Base-by-base conservation (phyloP, 768 basidiomycete species). In the Agrocybe chaxingu region DNA sequence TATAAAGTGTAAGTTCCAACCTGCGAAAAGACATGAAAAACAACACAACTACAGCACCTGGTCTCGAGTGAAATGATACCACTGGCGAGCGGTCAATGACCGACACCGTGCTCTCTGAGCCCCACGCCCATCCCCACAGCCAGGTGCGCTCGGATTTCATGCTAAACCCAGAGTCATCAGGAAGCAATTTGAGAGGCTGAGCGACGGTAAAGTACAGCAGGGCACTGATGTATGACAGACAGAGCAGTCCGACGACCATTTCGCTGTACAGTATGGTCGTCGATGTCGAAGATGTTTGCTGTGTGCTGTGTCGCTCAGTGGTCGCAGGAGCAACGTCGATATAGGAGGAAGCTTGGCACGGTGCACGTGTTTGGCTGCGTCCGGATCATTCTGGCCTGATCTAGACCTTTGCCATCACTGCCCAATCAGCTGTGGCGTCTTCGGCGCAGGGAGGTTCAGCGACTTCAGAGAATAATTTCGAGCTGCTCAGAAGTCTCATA, bases 61-160 rank as follows among this genome's bases (percentile, higher is more conserved):
- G 79, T 43, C 89, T 76, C 5, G 91, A 87, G 42, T 75, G 72
- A 62, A 88, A 92, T 2, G 79, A 80, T 50, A 92, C 70, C 0
- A 82, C 72, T 0, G 89, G 89, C 4, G 80, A 74, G 51, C 82
- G 81, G 69, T 92, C 89, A 34, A 92, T 84, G 53, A 92, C 73
- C 19, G 88, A 84, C 51, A 91, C 87, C 24, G 81, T 76, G 53
- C 81, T 82, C 56, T 85, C 83, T 0, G 80, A 76, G 7, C 83
- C 83, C 82, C 82, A 84, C 0, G 82, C 78, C 83, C 83, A 85
- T 5, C 75, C 76, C 81, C 80, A 82, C 32, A 76, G 55, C 70
- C 82, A 82, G 38, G 70, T 72, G 18, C 71, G 75, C 47, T 85
- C 83, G 0, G 82, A 76, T 47, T 77, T 77, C 29, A 67, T 56